Evolutionary conservation across 225 moss, liverwort and hornwort species (phyloP).

Genomic region (Physcomitrellopsis africana): DNA sequence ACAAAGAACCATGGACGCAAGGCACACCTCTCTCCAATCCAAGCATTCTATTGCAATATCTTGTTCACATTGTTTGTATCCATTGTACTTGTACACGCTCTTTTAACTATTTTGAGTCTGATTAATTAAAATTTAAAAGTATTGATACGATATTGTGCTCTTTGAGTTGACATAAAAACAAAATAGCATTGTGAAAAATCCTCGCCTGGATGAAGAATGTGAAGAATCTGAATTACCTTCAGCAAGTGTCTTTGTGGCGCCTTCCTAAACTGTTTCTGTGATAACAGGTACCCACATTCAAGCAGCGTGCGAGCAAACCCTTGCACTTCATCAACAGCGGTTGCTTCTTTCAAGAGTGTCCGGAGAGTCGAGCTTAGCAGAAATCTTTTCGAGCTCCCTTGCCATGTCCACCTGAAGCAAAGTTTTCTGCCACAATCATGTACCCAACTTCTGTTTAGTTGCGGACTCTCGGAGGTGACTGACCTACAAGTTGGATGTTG

Average conservation of each 20-base stretch:
- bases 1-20: too few species aligned
- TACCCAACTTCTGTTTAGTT: neutral
- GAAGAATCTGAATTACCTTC: neutral
- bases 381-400: constrained; percentile 48
- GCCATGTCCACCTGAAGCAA: constrained; percentile 45
- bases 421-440: neutral
- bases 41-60: too few species aligned
- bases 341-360: constrained; percentile 46
- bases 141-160: too few species aligned
- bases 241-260: constrained; percentile 34
- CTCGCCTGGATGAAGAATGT: neutral
- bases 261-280: constrained; percentile 52
- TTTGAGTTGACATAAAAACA: too few species aligned
- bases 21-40: too few species aligned
- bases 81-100: too few species aligned
- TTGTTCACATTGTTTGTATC: too few species aligned
- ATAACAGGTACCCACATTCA: constrained; percentile 60
- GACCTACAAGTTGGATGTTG: too few species aligned
- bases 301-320: constrained; percentile 44
- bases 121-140: too few species aligned
- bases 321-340: constrained; percentile 45
- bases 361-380: constrained; percentile 53
- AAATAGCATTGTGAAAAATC: neutral
- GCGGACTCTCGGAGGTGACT: too few species aligned
- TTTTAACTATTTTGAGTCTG: too few species aligned